Evolutionary conservation across 2,329 filamentous ascomycete species (phyloP).

Genomic region (Pestalotiopsis sp.): DNA sequence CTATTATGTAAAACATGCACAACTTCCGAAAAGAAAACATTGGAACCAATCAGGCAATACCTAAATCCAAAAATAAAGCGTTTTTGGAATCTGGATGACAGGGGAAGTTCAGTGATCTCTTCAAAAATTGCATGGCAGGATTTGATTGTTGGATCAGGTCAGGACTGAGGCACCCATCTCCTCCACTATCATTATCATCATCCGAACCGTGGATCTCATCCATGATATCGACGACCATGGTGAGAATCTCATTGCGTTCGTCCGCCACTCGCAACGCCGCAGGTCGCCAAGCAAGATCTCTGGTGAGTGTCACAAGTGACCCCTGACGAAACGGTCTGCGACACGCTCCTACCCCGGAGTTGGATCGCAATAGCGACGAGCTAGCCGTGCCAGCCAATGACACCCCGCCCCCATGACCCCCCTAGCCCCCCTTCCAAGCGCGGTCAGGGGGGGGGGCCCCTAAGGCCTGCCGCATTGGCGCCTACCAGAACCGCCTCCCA

Average conservation of each 20-base stretch:
- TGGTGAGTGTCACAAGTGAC: slow-evolving; percentile 15
- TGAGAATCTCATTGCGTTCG: not conserved
- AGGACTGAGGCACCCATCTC: not conserved
- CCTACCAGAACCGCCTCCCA: not conserved
- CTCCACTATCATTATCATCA: not conserved
- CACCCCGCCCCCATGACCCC: not conserved
- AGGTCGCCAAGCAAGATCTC: slow-evolving; percentile 13
- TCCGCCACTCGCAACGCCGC: not conserved
- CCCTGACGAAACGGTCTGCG: slow-evolving; percentile 18
- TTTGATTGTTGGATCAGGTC: not conserved
- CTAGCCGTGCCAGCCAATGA: slow-evolving; percentile 8
- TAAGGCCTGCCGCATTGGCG: slow-evolving; percentile 12
- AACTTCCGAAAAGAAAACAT: not conserved
- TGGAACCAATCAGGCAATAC: not conserved
- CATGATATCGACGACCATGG: not conserved
- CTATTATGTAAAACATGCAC: not conserved
- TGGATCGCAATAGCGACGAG: not conserved
- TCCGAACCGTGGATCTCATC: not conserved
- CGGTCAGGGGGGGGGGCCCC: not conserved
- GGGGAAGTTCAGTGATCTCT: not conserved
- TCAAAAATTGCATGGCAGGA: not conserved
- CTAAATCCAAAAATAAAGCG: not conserved
- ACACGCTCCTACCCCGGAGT: slow-evolving; percentile 11
- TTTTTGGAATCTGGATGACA: not conserved
- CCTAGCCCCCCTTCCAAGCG: not conserved